A percentile compares a stretch with the other conserved stretches of the same genome.
These are phyloP conservation scores for Fusarium nanum DNA, from an alignment of 2,329 filamentous ascomycete genomes.

Conservation along the genomic window DNA sequence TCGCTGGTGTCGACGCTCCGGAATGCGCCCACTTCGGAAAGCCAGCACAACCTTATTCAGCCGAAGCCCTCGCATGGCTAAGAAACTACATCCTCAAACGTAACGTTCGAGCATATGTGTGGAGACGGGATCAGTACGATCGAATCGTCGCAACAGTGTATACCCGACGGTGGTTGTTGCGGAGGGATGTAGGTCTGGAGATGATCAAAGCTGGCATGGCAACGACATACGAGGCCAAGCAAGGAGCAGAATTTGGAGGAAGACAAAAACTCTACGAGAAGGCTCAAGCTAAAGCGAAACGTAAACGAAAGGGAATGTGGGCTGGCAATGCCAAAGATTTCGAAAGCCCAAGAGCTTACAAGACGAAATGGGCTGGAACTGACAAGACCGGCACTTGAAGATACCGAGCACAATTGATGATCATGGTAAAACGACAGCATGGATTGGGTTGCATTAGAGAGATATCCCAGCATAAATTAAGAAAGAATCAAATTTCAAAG, in stretches of 20 bases:
- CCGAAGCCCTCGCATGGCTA: slow-evolving; percentile 87
- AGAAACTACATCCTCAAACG: slow-evolving; percentile 75
- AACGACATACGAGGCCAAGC: slow-evolving; percentile 93
- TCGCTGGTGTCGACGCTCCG: slow-evolving; percentile 93
- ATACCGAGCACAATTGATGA: slow-evolving; percentile 13
- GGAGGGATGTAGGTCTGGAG: slow-evolving; percentile 85
- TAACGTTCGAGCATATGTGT: slow-evolving; percentile 84
- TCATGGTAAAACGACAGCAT: slow-evolving; percentile 1
- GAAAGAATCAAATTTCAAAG: background rate
- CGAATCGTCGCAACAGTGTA: slow-evolving; percentile 89
- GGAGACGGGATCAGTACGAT: slow-evolving; percentile 90
- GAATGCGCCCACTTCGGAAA: slow-evolving; percentile 93
- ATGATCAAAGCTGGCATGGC: slow-evolving; percentile 89
- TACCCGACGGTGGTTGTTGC: slow-evolving; percentile 74
- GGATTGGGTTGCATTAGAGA: slow-evolving; percentile 19
- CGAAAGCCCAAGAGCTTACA: slow-evolving; percentile 91
- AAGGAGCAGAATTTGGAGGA: slow-evolving; percentile 87
- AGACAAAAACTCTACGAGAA: slow-evolving; percentile 71
- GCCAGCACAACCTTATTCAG: slow-evolving; percentile 83
- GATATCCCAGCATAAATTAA: slow-evolving; percentile 12
- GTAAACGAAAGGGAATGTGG: slow-evolving; percentile 80
- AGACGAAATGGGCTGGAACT: slow-evolving; percentile 61
- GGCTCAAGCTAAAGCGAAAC: slow-evolving; percentile 75
- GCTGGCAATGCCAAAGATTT: slow-evolving; percentile 68
- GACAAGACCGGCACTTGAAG: slow-evolving; percentile 35